Evolutionary conservation across 2,329 filamentous ascomycete species (phyloP).

Genomic region (Beauveria asiatica): DNA sequence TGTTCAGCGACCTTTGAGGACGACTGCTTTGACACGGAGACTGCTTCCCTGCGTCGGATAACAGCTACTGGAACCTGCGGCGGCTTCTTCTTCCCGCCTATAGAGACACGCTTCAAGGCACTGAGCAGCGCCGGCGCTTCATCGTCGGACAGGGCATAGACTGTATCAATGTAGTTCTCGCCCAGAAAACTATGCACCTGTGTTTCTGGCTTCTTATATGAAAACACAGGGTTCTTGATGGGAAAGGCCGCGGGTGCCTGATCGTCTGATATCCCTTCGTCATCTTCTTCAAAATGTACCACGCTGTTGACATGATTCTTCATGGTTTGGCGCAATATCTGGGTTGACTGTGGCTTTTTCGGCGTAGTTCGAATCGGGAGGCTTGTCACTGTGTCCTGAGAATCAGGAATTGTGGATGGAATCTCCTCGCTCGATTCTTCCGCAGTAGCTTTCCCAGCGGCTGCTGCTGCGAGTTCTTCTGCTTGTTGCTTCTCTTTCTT

Average conservation of each 20-base stretch:
- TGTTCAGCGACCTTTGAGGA: neutral
- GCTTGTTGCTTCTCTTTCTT: neutral
- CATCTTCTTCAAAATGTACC: slow-evolving; percentile 8
- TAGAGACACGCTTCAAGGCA: neutral
- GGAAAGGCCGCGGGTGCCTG: neutral
- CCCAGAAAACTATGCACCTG: slow-evolving; percentile 6
- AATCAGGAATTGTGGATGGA: slow-evolving; percentile 11
- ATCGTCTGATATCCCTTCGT: neutral
- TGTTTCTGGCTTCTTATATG: neutral
- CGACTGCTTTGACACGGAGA: neutral
- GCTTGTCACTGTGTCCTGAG: slow-evolving; percentile 4
- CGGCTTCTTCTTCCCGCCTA: neutral
- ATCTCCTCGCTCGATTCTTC: neutral
- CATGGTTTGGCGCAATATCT: slow-evolving; percentile 6
- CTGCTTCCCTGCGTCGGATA: slow-evolving; percentile 3
- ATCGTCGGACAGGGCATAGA: slow-evolving; percentile 27
- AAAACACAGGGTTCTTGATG: neutral
- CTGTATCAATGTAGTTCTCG: slow-evolving; percentile 7
- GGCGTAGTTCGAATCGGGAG: slow-evolving; percentile 6
- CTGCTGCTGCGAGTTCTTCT: neutral
- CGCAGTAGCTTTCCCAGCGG: neutral
- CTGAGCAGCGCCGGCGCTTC: slow-evolving; percentile 23
- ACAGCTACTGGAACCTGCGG: neutral
- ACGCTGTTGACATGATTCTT: slow-evolving; percentile 10
- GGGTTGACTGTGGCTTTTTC: neutral